Conservation (phyloP, 1,284 basidiomycete species). For the Fistulina hepatica region DNA sequence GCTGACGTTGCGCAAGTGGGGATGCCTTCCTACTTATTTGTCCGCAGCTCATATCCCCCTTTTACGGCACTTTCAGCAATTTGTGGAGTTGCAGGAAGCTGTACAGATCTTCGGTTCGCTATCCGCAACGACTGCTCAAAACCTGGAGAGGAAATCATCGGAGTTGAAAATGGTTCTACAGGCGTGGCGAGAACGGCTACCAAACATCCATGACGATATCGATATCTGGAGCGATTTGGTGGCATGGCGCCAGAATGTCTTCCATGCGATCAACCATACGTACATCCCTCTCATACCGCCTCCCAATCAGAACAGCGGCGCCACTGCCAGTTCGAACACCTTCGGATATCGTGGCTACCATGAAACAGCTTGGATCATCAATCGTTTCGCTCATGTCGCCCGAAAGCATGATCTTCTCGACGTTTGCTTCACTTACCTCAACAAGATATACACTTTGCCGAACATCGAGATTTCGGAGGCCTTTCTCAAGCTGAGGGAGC, state of each 20-base stretch:
- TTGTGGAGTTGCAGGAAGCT: slow-evolving; percentile 96
- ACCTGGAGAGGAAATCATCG: slow-evolving; percentile 88
- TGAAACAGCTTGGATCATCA: slow-evolving; percentile 99
- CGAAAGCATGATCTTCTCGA: slow-evolving; percentile 95
- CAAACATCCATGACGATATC: slow-evolving; percentile 96
- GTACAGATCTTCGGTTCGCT: slow-evolving; percentile 90
- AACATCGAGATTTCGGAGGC: slow-evolving; percentile 99
- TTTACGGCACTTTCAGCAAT: slow-evolving; percentile 97
- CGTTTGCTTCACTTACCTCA: slow-evolving; percentile 90
- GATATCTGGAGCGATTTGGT: slow-evolving; percentile 98
- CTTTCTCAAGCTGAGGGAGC: slow-evolving; percentile 96
- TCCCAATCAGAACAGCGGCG: slow-evolving; percentile 37
- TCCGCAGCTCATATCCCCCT: slow-evolving; percentile 91
- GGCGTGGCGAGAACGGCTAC: slow-evolving; percentile 95
- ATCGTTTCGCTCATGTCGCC: slow-evolving; percentile 98
- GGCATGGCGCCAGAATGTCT: slow-evolving; percentile 92
- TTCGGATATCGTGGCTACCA: slow-evolving; percentile 98
- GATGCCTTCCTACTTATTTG: slow-evolving; percentile 75
- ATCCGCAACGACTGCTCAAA: slow-evolving; percentile 77
- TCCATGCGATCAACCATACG: slow-evolving; percentile 92
- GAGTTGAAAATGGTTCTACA: slow-evolving; percentile 95
- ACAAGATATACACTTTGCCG: slow-evolving; percentile 97
- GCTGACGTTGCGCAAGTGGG: slow-evolving; percentile 93
- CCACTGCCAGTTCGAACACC: slow-evolving; percentile 61
- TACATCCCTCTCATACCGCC: slow-evolving; percentile 83